Evolutionary conservation across 129 eudicot species (phyloP), one percentile per base, ranked within the genome.

Genomic region (Centaurea solstitialis): DNA sequence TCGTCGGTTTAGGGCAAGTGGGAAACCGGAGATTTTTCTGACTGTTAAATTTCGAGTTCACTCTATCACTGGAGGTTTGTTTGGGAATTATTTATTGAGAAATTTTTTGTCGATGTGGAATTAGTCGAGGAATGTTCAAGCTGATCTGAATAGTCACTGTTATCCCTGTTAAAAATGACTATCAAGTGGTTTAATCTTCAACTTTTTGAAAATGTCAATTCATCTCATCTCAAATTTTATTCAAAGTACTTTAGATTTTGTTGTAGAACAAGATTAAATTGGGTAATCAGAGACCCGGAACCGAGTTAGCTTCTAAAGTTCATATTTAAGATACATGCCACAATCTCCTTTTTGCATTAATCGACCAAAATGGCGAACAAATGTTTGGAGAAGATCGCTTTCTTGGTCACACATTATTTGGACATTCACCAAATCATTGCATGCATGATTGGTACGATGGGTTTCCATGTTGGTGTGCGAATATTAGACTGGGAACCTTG

Each of bases 341-440:
- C 61, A 50, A 13, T 13, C 20, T 50, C 61, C 0, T 10, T 13
- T 50, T 50, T 11, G n/a, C n/a, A n/a, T n/a, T n/a, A n/a, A 4
- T 50, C 5, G 61, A 13, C 61, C 20, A 15, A 13, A 13, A 13
- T 50, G 5, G 37, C 37, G 37, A 50, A 50, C 6, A 50, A 50
- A 50, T 50, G 20, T 50, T 50, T 17, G 64, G 20, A 53, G 64
- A 53, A 53, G 22, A 17, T 53, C 17, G 64, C n/a, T 53, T 53
- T 57, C 64, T 57, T 57, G 64, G 22, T 57, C 6, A 20, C 64
- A 57, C 64, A 57, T 17, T 17, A 57, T 57, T 57, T 57, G 64
- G 64, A 57, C 64, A 57, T n/a, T 57, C 64, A 57, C 64, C 64
- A 57, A 57, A 57, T 57, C 64, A 57, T 57, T 57, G n/a, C 64